Evolutionary conservation across 2,329 filamentous ascomycete species (phyloP).

Genomic region (Colletotrichum sp.): DNA sequence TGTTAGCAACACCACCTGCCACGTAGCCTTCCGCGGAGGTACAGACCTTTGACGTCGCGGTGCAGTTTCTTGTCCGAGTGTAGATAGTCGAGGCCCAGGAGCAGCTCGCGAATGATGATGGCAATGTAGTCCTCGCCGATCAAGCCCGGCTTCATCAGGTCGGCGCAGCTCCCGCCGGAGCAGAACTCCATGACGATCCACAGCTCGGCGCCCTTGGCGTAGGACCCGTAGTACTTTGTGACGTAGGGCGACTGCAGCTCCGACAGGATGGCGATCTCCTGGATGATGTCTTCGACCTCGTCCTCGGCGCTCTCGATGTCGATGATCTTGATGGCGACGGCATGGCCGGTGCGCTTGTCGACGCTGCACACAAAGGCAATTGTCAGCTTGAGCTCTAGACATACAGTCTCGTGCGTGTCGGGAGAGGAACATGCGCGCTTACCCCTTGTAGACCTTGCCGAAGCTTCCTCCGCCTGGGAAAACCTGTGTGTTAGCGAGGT

Average conservation of each 20-base stretch:
- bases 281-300: constrained; percentile 98
- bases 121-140: constrained; percentile 97
- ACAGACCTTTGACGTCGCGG: constrained; percentile 87
- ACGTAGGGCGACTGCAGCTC: constrained; percentile 96
- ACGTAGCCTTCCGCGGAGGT: neutral
- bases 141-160: constrained; percentile 90
- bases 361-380: constrained; percentile 60
- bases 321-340: constrained; percentile 98
- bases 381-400: constrained; percentile 1
- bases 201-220: constrained; percentile 91
- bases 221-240: constrained; percentile 97
- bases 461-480: constrained; percentile 88
- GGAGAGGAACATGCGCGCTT: constrained; percentile 24
- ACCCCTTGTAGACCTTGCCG: constrained; percentile 99
- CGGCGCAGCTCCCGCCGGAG: constrained; percentile 93
- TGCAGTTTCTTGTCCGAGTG: constrained; percentile 97
- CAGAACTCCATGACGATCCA: constrained; percentile 99
- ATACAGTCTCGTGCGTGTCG: neutral
- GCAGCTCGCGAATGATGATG: constrained; percentile 89
- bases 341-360: constrained; percentile 89
- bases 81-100: constrained; percentile 90
- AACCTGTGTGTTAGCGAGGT: constrained; percentile 8
- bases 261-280: constrained; percentile 96
- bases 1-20: neutral
- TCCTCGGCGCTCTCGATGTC: constrained; percentile 99